Conservation (phyloP, 306 rosid species). For the Cicer arietinum region DNA sequence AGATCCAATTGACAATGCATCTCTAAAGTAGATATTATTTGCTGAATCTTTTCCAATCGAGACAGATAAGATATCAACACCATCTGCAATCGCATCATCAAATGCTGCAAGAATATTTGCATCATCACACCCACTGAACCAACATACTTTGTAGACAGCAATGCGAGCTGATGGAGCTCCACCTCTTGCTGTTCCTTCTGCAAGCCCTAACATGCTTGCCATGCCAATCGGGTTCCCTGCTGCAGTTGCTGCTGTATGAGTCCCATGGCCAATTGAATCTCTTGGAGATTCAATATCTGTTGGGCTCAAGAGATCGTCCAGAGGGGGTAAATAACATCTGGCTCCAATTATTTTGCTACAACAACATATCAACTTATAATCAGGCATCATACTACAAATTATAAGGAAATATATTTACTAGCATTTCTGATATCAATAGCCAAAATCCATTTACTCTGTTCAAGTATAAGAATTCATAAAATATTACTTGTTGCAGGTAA, state of each 20-base stretch:
- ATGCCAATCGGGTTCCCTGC: conserved; percentile 45
- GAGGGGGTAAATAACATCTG: conserved; percentile 35
- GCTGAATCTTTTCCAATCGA: conserved; percentile 38
- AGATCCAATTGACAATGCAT: conserved; percentile 45
- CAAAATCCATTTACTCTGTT: no score
- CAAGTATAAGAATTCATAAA: not conserved
- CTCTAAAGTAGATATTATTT: conserved; percentile 6
- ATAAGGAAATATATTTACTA: no score
- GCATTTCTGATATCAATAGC: no score
- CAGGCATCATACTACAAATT: no score
- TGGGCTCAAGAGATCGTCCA: not conserved
- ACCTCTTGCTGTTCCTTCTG: conserved; percentile 58
- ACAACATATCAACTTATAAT: no score
- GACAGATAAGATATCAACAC: conserved; percentile 54
- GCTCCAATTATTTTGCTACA: conserved; percentile 66
- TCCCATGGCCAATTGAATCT: conserved; percentile 58
- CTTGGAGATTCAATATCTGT: conserved; percentile 49
- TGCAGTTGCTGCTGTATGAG: conserved; percentile 59
- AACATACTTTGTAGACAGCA: conserved; percentile 64
- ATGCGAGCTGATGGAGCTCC: conserved; percentile 59
- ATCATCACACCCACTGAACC: conserved; percentile 39
- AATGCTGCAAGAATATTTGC: conserved; percentile 60
- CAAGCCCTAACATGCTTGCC: conserved; percentile 54
- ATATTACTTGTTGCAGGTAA: conserved; percentile 56
- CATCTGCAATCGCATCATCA: conserved; percentile 64